Conservation (phyloP, 306 rosid genomes). For the Amphicarpaea edgeworthii region DNA sequence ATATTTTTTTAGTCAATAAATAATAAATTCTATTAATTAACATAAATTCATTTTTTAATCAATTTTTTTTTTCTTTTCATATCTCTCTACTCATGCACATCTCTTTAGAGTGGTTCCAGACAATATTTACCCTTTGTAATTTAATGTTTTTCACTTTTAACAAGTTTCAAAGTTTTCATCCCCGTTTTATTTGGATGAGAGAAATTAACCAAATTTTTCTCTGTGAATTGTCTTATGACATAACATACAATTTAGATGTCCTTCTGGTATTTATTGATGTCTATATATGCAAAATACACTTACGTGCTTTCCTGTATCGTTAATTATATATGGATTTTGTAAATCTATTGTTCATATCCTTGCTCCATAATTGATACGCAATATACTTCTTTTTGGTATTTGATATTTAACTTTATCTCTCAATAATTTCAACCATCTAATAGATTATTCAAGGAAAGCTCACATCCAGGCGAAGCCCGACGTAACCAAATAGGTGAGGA, state of each 20-base stretch:
- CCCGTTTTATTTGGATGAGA: too few relatives aligned
- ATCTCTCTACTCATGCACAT: neutral
- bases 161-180: neutral
- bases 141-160: too few relatives aligned
- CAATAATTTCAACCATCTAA: neutral
- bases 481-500: constrained; percentile 52
- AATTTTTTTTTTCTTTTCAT: too few relatives aligned
- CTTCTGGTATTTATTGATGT: neutral
- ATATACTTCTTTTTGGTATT: too few relatives aligned
- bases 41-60: neutral
- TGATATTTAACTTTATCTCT: neutral
- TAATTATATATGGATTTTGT: neutral
- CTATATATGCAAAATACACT: neutral
- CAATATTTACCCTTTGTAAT: neutral
- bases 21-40: neutral
- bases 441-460: constrained; percentile 57
- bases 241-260: neutral
- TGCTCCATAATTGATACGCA: neutral
- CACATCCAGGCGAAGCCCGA: constrained; percentile 64
- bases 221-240: neutral
- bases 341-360: neutral
- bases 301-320: neutral
- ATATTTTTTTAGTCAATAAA: neutral
- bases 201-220: neutral
- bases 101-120: neutral